phyloP scores from a whole-genome alignment of 805 yeast genomes.

The Saccharomycopsis malanga region DNA sequence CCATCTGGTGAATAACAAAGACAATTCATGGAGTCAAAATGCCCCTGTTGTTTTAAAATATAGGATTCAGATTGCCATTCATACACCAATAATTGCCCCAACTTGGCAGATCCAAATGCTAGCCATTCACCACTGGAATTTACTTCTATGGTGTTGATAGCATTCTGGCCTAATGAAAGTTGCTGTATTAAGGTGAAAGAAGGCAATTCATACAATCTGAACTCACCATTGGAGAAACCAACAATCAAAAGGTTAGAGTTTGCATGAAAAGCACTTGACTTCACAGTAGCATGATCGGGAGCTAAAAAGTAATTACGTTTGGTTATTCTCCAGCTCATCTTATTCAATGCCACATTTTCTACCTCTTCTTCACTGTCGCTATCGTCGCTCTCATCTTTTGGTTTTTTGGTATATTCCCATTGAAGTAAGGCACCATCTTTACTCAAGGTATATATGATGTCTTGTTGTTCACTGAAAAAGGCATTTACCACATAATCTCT shows the following conservation, averaged over 20 bases:
- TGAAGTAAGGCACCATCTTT: conserved; percentile 90
- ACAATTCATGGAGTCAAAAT: conserved; percentile 82
- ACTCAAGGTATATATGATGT: conserved; percentile 81
- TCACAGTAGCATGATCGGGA: conserved; percentile 55
- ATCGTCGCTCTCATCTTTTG: conserved; percentile 39
- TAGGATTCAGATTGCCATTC: conserved; percentile 99
- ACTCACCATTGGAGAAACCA: conserved; percentile 86
- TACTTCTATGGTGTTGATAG: conserved; percentile 73
- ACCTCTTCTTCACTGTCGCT: conserved; percentile 36
- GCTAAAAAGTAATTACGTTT: conserved; percentile 68
- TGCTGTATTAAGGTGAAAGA: conserved; percentile 75
- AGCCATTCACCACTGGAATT: conserved; percentile 93
- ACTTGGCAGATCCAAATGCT: conserved; percentile 83
- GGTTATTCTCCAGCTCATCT: conserved; percentile 74
- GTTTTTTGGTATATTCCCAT: conserved; percentile 76
- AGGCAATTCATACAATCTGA: conserved; percentile 84
- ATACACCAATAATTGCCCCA: conserved; percentile 93
- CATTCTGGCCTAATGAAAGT: conserved; percentile 84
- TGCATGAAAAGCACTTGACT: conserved; percentile 80
- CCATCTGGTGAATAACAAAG: conserved; percentile 93
- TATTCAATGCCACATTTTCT: conserved; percentile 31
- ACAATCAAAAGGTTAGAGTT: conserved; percentile 65
- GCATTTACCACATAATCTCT: conserved; percentile 83
- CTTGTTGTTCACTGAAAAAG: conserved; percentile 82
- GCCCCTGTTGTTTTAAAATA: conserved; percentile 93